Base-by-base conservation (phyloP, 2,329 filamentous ascomycete genomes). In the Didymella arachidicola region DNA sequence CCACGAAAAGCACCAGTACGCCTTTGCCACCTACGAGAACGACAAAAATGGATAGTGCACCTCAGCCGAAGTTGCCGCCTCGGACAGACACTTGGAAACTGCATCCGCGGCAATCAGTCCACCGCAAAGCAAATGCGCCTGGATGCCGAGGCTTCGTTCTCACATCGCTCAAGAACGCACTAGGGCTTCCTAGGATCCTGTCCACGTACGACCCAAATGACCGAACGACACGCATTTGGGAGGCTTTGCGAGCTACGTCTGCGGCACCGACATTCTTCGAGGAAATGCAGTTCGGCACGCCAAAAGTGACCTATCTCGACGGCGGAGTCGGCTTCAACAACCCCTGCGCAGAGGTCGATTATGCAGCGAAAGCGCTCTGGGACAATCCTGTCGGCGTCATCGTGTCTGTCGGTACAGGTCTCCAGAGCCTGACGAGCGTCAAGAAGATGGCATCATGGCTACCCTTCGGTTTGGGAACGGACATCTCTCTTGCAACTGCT, bases 221-320 rank as follows among this genome's bases (percentile, higher is more conserved):
- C 59, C 71, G 73, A 1, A 72, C 70, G 8, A 77, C 75, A 3
- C 47, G 65, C 27, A 78, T 81, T 4, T 84, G 83, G 81, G 79
- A 86, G 74, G 81, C 82, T 57, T 77, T 81, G 3, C 77, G 83
- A 16, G 83, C 83, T 6, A 82, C 82, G 1, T 78, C 81, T 1
- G 81, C 83, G 5, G 80, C 81, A 4, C 82, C 83, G 3, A 76
- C 74, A 1, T 82, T 79, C 60, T 85, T 85, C 71, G 81, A 82
- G 60, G 79, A 81, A 7, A 84, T 83, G 71, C 72, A 77, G n/a
- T 81, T 85, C 53, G 73, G 77, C 5, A 75, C 77, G 4, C 80
- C 81, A 0, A 78, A 79, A 57, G 76, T 78, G 5, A 78, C 74
- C 0, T 86, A 84, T 59, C 71, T 81, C 0, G 83, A 85, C 55